phyloP scores from a whole-genome alignment of 345 rosid genomes.

The Euphorbia peplus region DNA sequence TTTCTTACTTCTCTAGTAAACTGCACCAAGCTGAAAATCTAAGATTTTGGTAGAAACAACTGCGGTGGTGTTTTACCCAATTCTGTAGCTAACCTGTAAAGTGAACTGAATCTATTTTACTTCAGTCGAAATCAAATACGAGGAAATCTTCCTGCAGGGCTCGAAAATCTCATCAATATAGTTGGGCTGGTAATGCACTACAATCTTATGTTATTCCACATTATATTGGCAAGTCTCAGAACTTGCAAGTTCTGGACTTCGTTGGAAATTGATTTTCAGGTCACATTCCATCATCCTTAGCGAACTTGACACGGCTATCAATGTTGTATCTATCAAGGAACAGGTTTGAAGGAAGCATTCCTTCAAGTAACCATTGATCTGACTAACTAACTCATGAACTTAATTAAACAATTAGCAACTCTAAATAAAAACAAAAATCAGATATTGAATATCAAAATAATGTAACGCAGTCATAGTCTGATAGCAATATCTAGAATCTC shows the following conservation, averaged over 20 bases:
- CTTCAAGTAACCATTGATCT: background rate
- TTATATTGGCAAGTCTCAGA: slow-evolving; percentile 16
- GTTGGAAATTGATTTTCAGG: slow-evolving; percentile 10
- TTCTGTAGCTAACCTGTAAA: slow-evolving; percentile 26
- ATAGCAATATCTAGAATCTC: no score
- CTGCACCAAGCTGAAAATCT: slow-evolving; percentile 9
- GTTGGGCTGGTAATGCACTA: background rate
- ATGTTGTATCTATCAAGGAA: background rate
- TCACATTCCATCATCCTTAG: slow-evolving; percentile 24
- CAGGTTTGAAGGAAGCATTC: slow-evolving; percentile 22
- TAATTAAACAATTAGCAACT: no score
- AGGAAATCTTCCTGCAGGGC: slow-evolving; percentile 19
- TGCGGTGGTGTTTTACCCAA: slow-evolving; percentile 23
- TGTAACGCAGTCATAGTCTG: no score
- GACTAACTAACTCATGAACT: no score
- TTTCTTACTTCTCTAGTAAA: slow-evolving; percentile 25
- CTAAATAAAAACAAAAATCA: no score
- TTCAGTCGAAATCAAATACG: slow-evolving; percentile 9
- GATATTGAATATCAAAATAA: no score
- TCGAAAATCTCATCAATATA: slow-evolving; percentile 24
- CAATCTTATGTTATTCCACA: slow-evolving; percentile 17
- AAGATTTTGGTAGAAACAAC: slow-evolving; percentile 1
- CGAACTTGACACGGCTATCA: slow-evolving; percentile 11
- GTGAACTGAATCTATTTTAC: slow-evolving; percentile 2
- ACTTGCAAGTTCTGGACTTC: background rate